A percentile compares a stretch with the other conserved stretches of the same genome.
Evolutionary conservation across 306 rosid species (phyloP).

Genomic region (Betula pendula): DNA sequence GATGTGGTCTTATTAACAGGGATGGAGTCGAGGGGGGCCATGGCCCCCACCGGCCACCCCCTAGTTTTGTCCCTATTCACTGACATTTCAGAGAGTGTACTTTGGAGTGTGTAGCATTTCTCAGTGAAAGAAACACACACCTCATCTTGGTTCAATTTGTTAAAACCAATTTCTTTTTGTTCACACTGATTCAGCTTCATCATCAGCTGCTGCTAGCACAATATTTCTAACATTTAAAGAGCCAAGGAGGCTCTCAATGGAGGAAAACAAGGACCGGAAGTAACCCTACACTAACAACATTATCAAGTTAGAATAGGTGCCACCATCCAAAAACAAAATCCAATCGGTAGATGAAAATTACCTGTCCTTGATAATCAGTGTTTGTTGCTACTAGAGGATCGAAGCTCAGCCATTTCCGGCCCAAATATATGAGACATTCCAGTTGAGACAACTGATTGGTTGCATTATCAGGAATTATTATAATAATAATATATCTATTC

Average conservation of each 20-base stretch:
- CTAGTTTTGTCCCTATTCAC: too few species aligned
- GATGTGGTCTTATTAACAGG: too few species aligned
- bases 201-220: slow-evolving; percentile 68
- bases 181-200: slow-evolving; percentile 70
- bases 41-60: too few species aligned
- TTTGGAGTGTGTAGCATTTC: too few species aligned
- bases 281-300: slow-evolving; percentile 51
- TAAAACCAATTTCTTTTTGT: slow-evolving; percentile 61
- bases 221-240: slow-evolving; percentile 50
- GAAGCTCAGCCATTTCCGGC: slow-evolving; percentile 78
- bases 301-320: slow-evolving; percentile 10
- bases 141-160: slow-evolving; percentile 40
- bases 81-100: too few species aligned
- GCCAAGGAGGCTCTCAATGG: slow-evolving; percentile 58
- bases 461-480: slow-evolving; percentile 29
- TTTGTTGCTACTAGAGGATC: slow-evolving; percentile 78
- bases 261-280: slow-evolving; percentile 63
- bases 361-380: slow-evolving; percentile 79
- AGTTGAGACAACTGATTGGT: slow-evolving; percentile 65
- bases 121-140: slow-evolving; percentile 28
- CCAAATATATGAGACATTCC: slow-evolving; percentile 87
- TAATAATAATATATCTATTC: not conserved
- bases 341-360: slow-evolving; percentile 26
- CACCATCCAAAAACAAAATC: not conserved
- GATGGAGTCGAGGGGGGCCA: too few species aligned